Conservation (phyloP, 345 rosid genomes). For the Adansonia digitata region DNA sequence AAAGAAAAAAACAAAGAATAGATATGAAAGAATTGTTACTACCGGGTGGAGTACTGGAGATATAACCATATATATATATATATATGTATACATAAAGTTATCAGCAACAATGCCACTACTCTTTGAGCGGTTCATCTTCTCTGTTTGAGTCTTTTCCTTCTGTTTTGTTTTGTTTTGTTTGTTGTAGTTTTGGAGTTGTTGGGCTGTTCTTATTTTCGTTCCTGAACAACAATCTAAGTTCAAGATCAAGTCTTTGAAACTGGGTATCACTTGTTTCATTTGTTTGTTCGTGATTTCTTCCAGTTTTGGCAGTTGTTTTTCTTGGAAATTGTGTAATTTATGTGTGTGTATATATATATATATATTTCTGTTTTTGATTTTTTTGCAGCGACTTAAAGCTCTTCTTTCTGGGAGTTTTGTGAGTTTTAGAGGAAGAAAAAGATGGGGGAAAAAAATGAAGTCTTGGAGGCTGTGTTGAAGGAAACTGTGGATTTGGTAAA, state of each 20-base stretch:
- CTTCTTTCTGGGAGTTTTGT: constrained; percentile 5
- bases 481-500: constrained; percentile 98
- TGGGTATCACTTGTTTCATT: constrained; percentile 12
- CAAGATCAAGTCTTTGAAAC: constrained; percentile 17
- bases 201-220: constrained; percentile 29
- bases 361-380: not conserved
- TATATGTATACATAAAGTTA: not conserved
- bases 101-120: constrained; percentile 14
- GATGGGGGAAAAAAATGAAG: constrained; percentile 78
- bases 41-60: not conserved
- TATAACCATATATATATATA: no score
- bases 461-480: constrained; percentile 87
- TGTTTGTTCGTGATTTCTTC: not conserved
- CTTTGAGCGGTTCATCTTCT: constrained; percentile 25
- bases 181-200: constrained; percentile 34
- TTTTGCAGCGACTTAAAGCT: constrained; percentile 10
- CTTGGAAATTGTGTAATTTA: constrained; percentile 7
- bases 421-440: constrained; percentile 15
- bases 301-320: not conserved
- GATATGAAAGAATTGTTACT: not conserved
- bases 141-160: not conserved
- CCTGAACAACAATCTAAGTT: not conserved
- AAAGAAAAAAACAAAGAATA: not conserved
- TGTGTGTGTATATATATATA: no score
- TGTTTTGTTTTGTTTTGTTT: no score